These are phyloP conservation scores for Turnera subulata DNA, from an alignment of 345 rosid genomes.

Conservation along the genomic window DNA sequence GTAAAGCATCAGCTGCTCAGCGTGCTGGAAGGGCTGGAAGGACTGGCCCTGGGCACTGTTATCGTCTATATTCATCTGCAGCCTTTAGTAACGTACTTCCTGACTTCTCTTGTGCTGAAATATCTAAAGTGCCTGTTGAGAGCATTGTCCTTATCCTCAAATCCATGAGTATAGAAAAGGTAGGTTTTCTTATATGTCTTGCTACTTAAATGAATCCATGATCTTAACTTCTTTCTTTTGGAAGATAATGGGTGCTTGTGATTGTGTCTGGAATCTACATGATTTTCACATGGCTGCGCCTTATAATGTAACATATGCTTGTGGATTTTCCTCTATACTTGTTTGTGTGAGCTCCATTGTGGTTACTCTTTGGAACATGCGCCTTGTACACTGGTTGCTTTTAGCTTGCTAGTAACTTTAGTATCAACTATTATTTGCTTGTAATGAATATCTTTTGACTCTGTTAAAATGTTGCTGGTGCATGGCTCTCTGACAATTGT, in stretches of 20 bases:
- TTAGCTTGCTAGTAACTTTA: too few relatives aligned
- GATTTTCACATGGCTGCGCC: neutral
- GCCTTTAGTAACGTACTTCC: conserved; percentile 65
- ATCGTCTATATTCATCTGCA: conserved; percentile 82
- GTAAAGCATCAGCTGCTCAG: conserved; percentile 91
- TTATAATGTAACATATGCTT: neutral
- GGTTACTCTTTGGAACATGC: too few relatives aligned
- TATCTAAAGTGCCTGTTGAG: conserved; percentile 74
- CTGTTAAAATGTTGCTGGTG: too few relatives aligned
- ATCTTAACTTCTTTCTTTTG: neutral
- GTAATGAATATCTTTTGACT: too few relatives aligned
- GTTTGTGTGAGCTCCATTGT: neutral
- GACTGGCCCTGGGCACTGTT: conserved; percentile 94
- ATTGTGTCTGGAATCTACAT: neutral
- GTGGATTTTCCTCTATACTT: neutral
- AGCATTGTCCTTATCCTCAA: conserved; percentile 84
- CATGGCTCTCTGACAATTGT: too few relatives aligned
- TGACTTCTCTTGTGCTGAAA: conserved; percentile 77
- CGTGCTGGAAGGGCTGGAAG: conserved; percentile 98
- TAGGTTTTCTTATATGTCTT: conserved; percentile 12
- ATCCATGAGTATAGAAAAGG: conserved; percentile 81
- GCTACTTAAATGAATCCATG: neutral
- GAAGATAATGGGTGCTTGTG: conserved; percentile 1
- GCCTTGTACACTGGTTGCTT: neutral
- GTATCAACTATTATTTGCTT: too few relatives aligned